Conservation (phyloP, 768 basidiomycete genomes). For the Dacryopinax spathularia region DNA sequence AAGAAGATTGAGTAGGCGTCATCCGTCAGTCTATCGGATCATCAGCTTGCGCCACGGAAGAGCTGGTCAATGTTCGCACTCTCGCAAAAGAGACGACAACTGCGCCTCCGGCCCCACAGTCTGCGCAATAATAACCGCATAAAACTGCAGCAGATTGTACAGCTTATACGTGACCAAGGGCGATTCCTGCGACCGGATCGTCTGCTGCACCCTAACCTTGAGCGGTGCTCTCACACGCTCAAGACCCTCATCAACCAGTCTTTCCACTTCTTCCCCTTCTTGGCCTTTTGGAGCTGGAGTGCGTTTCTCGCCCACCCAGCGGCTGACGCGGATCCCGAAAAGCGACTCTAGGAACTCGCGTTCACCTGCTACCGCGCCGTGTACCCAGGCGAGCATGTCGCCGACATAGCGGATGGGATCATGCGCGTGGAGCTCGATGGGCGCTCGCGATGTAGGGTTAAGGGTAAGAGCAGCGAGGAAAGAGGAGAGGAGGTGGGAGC, state of each 20-base stretch:
- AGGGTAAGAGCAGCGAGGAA: constrained; percentile 82
- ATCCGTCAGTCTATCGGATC: constrained; percentile 54
- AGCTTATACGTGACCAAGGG: constrained; percentile 85
- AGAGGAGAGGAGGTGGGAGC: constrained; percentile 58
- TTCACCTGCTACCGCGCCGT: constrained; percentile 89
- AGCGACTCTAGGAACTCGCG: constrained; percentile 83
- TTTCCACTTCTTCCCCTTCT: constrained; percentile 62
- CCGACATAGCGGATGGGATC: constrained; percentile 93
- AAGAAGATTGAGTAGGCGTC: constrained; percentile 74
- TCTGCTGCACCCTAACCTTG: constrained; percentile 83
- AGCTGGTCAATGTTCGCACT: constrained; percentile 37
- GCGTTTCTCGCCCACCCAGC: constrained; percentile 64
- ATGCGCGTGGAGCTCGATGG: constrained; percentile 95
- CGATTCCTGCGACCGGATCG: constrained; percentile 84
- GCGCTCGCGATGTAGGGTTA: constrained; percentile 38
- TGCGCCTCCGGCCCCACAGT: constrained; percentile 78
- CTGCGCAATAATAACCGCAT: constrained; percentile 78
- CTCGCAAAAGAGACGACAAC: constrained; percentile 58
- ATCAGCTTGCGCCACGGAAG: background rate
- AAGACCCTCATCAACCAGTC: constrained; percentile 67
- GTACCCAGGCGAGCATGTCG: constrained; percentile 98
- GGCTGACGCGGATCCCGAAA: constrained; percentile 50
- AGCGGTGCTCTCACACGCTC: constrained; percentile 78
- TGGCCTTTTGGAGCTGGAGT: constrained; percentile 30
- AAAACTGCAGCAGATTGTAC: constrained; percentile 90